A percentile compares a stretch with the other conserved stretches of the same genome.
Conservation (phyloP, 805 yeast genomes). For the Teunomyces cretensis region DNA sequence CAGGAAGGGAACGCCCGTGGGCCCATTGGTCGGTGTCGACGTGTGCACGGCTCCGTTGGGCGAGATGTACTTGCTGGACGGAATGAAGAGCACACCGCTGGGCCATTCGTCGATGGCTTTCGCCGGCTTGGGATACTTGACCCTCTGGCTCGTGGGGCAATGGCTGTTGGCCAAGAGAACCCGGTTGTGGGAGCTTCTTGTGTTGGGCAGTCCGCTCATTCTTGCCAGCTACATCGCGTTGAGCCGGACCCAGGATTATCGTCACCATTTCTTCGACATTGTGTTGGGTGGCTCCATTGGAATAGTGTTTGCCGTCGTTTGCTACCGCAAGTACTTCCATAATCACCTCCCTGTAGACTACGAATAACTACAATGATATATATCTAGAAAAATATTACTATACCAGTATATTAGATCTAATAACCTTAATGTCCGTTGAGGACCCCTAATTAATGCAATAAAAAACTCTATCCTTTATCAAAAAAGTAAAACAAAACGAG, state of each 20-base stretch:
- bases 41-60: slow-evolving; percentile 29
- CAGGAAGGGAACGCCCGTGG: slow-evolving; percentile 20
- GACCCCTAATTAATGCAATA: slow-evolving; percentile 50
- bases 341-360: background rate
- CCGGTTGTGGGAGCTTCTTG: slow-evolving; percentile 7
- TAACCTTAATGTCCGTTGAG: slow-evolving; percentile 48
- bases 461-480: slow-evolving; percentile 34
- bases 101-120: slow-evolving; percentile 59
- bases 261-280: slow-evolving; percentile 36
- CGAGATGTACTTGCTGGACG: slow-evolving; percentile 38
- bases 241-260: slow-evolving; percentile 27
- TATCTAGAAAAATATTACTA: slow-evolving; percentile 1
- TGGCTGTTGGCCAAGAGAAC: slow-evolving; percentile 14
- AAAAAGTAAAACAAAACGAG: slow-evolving; percentile 20
- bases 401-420: slow-evolving; percentile 8
- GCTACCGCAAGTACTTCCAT: slow-evolving; percentile 29
- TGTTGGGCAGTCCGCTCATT: slow-evolving; percentile 17
- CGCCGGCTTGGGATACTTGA: slow-evolving; percentile 46
- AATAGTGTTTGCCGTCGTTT: slow-evolving; percentile 20
- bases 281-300: slow-evolving; percentile 35
- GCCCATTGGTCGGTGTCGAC: slow-evolving; percentile 17
- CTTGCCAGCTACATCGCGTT: slow-evolving; percentile 26
- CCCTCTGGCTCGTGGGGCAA: slow-evolving; percentile 51
- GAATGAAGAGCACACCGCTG: slow-evolving; percentile 57
- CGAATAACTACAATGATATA: slow-evolving; percentile 1